Evolutionary conservation across 2,329 filamentous ascomycete species (phyloP).

Genomic region (Epichloe uncinata): DNA sequence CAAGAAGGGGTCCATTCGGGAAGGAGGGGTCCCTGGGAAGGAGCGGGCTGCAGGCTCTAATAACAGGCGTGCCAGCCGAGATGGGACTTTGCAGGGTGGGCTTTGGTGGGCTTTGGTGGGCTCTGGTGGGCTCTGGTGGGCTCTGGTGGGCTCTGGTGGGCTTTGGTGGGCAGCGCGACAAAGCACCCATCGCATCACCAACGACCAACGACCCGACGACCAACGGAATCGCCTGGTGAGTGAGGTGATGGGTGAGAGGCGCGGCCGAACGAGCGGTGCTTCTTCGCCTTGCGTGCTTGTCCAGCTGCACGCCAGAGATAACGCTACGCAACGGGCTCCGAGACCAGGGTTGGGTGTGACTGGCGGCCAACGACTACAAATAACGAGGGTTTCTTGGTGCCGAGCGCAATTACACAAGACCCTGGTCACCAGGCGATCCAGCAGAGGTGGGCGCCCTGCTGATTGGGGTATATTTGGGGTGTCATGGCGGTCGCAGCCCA

Average conservation of each 20-base stretch:
- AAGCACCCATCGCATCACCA: no score
- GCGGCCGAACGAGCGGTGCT: no score
- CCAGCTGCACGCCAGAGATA: not conserved
- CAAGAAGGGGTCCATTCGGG: slow-evolving; percentile 5
- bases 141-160: no score
- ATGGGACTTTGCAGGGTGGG: not conserved
- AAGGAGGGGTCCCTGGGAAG: slow-evolving; percentile 3
- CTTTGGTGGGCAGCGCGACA: no score
- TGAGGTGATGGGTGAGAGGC: no score
- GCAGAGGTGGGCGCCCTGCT: slow-evolving; percentile 1
- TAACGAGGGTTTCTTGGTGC: slow-evolving; percentile 1
- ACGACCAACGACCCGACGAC: no score
- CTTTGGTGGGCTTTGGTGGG: no score
- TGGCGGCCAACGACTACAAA: not conserved
- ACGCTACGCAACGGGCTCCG: not conserved
- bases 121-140: no score
- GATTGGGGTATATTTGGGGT: slow-evolving; percentile 3
- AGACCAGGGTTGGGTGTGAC: not conserved
- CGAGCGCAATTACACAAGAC: slow-evolving; percentile 5
- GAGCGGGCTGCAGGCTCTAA: slow-evolving; percentile 1
- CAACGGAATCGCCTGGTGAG: no score
- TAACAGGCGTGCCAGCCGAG: not conserved
- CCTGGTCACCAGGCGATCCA: slow-evolving; percentile 4
- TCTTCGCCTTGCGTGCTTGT: not conserved
- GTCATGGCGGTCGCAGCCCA: not conserved